Conservation (phyloP, 306 rosid genomes). For the Arachis hypogaea region DNA sequence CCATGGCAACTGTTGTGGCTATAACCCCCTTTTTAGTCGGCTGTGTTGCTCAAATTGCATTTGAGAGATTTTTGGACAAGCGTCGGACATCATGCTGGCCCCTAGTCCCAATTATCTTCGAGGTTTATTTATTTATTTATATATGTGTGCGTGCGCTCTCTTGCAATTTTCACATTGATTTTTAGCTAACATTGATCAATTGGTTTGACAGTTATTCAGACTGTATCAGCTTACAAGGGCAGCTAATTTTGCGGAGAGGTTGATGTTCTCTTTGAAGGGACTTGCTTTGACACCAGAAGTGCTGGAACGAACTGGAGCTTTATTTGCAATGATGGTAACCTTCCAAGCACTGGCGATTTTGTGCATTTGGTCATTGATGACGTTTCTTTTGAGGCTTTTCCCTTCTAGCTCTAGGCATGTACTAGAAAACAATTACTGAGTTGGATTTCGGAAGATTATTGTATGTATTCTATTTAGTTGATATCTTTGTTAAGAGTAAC, state of each 20-base stretch:
- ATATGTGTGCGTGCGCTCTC: background rate
- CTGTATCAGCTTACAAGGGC: slow-evolving; percentile 84
- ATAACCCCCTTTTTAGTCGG: slow-evolving; percentile 67
- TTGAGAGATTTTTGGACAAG: slow-evolving; percentile 55
- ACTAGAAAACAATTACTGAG: slow-evolving; percentile 72
- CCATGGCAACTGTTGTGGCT: slow-evolving; percentile 59
- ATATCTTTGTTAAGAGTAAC: slow-evolving; percentile 21
- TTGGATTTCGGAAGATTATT: slow-evolving; percentile 34
- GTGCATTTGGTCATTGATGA: slow-evolving; percentile 83
- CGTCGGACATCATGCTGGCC: slow-evolving; percentile 82
- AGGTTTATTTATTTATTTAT: slow-evolving; percentile 51
- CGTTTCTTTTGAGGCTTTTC: slow-evolving; percentile 89
- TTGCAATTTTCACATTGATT: slow-evolving; percentile 22
- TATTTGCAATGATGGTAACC: slow-evolving; percentile 66
- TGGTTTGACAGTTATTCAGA: slow-evolving; percentile 61
- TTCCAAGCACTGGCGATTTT: slow-evolving; percentile 67
- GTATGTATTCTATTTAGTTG: slow-evolving; percentile 28
- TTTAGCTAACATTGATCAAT: slow-evolving; percentile 29
- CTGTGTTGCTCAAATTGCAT: slow-evolving; percentile 63
- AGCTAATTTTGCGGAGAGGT: slow-evolving; percentile 61
- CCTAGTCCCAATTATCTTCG: slow-evolving; percentile 75
- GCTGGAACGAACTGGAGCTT: slow-evolving; percentile 59
- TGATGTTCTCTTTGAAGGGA: slow-evolving; percentile 62
- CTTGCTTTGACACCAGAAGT: slow-evolving; percentile 59
- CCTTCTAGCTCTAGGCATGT: slow-evolving; percentile 92